A percentile compares a stretch with the other conserved stretches of the same genome.
phyloP scores from a whole-genome alignment of 164 flowering plant genomes.

The grape (Vitis vinifera) region DNA sequence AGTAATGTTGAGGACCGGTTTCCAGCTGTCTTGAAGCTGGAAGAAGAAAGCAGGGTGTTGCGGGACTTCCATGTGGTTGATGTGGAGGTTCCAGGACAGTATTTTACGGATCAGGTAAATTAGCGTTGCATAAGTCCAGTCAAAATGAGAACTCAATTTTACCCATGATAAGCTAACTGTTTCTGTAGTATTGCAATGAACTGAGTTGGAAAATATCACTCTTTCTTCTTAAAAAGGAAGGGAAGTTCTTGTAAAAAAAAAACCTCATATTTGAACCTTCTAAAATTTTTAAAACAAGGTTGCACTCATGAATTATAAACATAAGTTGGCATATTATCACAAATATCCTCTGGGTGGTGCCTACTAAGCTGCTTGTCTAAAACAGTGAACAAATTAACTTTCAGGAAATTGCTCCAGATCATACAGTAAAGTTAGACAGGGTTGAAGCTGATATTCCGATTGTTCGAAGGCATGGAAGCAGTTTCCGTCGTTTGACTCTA shows the following conservation, averaged over 20 bases:
- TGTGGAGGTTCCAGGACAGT: conserved; percentile 99
- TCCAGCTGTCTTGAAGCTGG: conserved; percentile 96
- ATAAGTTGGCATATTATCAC: not conserved
- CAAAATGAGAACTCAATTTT: not conserved
- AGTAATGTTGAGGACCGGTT: conserved; percentile 96
- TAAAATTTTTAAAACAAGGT: not conserved
- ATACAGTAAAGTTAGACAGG: conserved; percentile 92
- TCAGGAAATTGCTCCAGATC: conserved; percentile 99
- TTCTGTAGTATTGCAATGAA: too few species aligned
- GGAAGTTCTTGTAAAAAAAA: not conserved
- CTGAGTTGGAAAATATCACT: too few species aligned
- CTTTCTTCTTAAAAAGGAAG: too few species aligned
- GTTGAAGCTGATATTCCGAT: conserved; percentile 97
- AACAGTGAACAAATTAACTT: conserved; percentile 1
- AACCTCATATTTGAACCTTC: not conserved
- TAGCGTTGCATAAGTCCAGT: not conserved
- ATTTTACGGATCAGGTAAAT: conserved; percentile 85
- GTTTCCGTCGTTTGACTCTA: conserved; percentile 89
- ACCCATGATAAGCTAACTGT: too few species aligned
- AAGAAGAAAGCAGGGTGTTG: conserved; percentile 95
- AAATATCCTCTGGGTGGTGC: conserved; percentile 1
- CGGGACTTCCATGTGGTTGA: conserved; percentile 98
- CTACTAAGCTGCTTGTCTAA: not conserved
- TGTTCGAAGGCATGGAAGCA: conserved; percentile 98
- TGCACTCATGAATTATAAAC: not conserved